Conservation (phyloP, 1,139 yeast genomes). For the Kodamaea alishanica region DNA sequence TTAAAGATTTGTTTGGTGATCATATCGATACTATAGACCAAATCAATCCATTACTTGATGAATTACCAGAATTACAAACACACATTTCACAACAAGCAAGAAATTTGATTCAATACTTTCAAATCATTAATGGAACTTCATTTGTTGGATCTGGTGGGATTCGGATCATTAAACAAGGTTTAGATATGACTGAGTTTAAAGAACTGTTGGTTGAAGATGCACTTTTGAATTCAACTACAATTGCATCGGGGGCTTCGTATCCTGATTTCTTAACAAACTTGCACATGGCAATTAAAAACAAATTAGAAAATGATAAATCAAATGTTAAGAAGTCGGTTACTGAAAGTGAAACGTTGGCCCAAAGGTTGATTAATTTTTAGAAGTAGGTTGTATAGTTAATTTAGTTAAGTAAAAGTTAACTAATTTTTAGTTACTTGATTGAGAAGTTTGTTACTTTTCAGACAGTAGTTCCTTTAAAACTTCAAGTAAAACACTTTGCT, state of each 20-base stretch:
- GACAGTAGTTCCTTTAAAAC: no score
- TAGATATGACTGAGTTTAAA: slow-evolving; percentile 59
- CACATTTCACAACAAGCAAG: slow-evolving; percentile 68
- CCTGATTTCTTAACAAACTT: slow-evolving; percentile 58
- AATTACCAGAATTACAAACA: slow-evolving; percentile 69
- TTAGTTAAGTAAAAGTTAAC: neutral
- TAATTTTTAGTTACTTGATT: no score
- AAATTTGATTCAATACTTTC: slow-evolving; percentile 53
- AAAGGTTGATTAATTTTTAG: slow-evolving; percentile 37
- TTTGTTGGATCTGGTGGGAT: slow-evolving; percentile 40
- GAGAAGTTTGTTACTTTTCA: no score
- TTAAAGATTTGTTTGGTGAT: slow-evolving; percentile 73
- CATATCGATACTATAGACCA: slow-evolving; percentile 39
- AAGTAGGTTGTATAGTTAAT: neutral
- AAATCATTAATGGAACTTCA: slow-evolving; percentile 36
- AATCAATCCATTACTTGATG: slow-evolving; percentile 51
- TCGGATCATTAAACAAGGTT: slow-evolving; percentile 61
- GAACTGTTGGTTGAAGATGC: slow-evolving; percentile 72
- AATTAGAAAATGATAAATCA: slow-evolving; percentile 45
- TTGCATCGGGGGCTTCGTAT: slow-evolving; percentile 48
- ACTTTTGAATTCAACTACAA: slow-evolving; percentile 25
- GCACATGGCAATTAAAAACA: slow-evolving; percentile 59
- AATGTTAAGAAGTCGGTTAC: slow-evolving; percentile 31
- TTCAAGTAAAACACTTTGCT: slow-evolving; percentile 19
- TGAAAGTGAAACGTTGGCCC: slow-evolving; percentile 36